Conservation (phyloP, 768 basidiomycete species). For the Clitopilus passeckerianus region DNA sequence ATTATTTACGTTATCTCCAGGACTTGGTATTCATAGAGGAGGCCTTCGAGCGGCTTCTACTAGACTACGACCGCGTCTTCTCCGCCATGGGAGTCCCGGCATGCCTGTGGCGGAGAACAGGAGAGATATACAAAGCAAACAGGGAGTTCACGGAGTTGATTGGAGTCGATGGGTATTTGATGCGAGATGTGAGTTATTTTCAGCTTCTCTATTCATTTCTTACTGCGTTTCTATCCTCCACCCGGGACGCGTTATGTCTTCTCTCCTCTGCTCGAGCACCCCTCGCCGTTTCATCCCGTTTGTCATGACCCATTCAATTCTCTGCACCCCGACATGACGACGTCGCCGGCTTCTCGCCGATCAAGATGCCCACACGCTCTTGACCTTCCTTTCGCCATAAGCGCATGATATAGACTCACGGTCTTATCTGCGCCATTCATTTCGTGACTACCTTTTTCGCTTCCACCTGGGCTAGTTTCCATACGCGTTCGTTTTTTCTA, state of each 20-base stretch:
- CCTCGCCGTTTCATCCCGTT: background rate
- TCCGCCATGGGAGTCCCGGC: slow-evolving; percentile 96
- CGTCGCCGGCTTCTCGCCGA: background rate
- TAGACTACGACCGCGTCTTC: slow-evolving; percentile 94
- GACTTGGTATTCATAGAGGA: slow-evolving; percentile 98
- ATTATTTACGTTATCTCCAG: slow-evolving; percentile 24
- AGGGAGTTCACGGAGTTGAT: slow-evolving; percentile 91
- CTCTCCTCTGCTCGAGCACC: background rate
- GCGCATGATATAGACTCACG: background rate
- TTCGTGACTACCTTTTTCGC: background rate
- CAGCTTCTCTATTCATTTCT: background rate
- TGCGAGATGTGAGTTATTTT: slow-evolving; percentile 68
- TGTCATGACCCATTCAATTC: background rate
- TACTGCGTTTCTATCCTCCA: background rate
- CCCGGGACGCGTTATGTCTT: background rate
- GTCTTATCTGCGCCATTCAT: background rate
- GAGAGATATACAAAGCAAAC: slow-evolving; percentile 98
- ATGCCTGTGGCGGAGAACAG: slow-evolving; percentile 93
- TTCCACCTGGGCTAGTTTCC: background rate
- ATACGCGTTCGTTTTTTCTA: background rate
- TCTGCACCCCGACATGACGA: background rate
- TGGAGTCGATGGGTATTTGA: slow-evolving; percentile 80
- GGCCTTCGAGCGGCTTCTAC: slow-evolving; percentile 89
- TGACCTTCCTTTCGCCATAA: slow-evolving; percentile 5
- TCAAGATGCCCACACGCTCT: background rate